These are phyloP conservation scores for Vanderwaltozyma yarrowii DNA, from an alignment of 805 yeast species.

Conservation along the genomic window DNA sequence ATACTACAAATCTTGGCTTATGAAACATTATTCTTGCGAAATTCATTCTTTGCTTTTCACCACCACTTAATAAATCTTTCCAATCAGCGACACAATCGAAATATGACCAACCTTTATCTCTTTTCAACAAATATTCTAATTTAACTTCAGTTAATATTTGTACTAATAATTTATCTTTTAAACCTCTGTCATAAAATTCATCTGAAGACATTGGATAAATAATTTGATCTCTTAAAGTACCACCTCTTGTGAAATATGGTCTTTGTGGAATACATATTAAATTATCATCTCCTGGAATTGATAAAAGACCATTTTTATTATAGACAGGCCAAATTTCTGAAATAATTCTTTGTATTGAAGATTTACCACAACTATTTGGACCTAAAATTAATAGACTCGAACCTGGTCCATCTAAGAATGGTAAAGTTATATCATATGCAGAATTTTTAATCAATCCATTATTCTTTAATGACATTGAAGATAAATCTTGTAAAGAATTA, in stretches of 20 bases:
- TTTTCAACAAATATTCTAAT: conserved; percentile 64
- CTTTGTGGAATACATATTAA: conserved; percentile 76
- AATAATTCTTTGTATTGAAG: conserved; percentile 71
- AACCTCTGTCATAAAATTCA: conserved; percentile 66
- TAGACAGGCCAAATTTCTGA: conserved; percentile 92
- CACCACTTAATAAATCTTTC: conserved; percentile 93
- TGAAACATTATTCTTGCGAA: conserved; percentile 80
- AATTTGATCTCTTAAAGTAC: conserved; percentile 83
- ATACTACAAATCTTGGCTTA: conserved; percentile 67
- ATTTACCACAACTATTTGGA: conserved; percentile 83
- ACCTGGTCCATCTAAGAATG: conserved; percentile 31
- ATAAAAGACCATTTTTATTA: conserved; percentile 55
- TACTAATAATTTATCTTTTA: conserved; percentile 57
- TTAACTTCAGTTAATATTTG: conserved; percentile 65
- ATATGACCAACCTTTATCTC: conserved; percentile 44
- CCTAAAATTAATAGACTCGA: conserved; percentile 75
- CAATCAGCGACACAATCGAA: conserved; percentile 49
- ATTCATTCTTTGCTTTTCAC: conserved; percentile 84
- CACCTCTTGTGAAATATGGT: conserved; percentile 65
- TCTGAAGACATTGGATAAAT: conserved; percentile 75
- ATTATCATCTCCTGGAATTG: conserved; percentile 64
- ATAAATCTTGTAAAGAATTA: conserved; percentile 31
- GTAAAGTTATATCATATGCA: conserved; percentile 14
- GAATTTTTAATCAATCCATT: conserved; percentile 3
- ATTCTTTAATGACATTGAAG: background rate